Base-by-base conservation (phyloP, 352 stramenopile species). In the Globisporangium canariense region DNA sequence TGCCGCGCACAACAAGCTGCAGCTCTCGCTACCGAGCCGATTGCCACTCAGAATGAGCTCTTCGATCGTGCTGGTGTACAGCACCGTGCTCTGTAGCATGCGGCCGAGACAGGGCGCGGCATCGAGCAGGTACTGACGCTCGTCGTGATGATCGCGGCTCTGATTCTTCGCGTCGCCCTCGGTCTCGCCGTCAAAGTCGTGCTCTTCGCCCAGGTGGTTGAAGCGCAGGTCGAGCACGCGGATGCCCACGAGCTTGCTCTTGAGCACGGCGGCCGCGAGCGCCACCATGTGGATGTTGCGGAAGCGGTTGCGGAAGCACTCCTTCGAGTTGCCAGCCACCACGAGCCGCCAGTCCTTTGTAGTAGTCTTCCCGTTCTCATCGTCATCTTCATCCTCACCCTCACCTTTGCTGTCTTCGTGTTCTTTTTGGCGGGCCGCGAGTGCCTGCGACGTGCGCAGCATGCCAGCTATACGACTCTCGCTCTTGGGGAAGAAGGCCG, bases 271-370 rank as follows among this genome's bases (percentile, higher is more conserved):
- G 32, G 71, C 69, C 7, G 68, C 66, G 45, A 90, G 75, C 56
- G 81, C 79, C 16, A 86, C 70, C 20, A 90, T 63, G 34, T 90
- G 79, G 56, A 88, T 86, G 60, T 90, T 90, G 56, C 81, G 81
- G 45, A 89, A 60, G 53, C 79, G 74, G 38, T 85, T 73, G 60
- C 75, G 71, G 65, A 90, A 90, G 50, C 75, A 71, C 46, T 87
- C 78, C 36, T 73, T 75, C 41, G 69, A 77, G 55, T 88, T 90
- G 13, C 81, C 81, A 16, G 76, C 76, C 16, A 90, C 51, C 45
- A 77, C 71, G 30, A 90, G 65, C 30, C 38, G 47, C 47, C 59
- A 45, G 61, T 45, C 13, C 18, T 66, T 34, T 3, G 41, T 28
- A n/a, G 63, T 30, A 1, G 55, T n/a, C 13, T 60, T 54, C 13